phyloP scores from a whole-genome alignment of 1,139 yeast species.

The Hemisphaericaspora xylofermentans region DNA sequence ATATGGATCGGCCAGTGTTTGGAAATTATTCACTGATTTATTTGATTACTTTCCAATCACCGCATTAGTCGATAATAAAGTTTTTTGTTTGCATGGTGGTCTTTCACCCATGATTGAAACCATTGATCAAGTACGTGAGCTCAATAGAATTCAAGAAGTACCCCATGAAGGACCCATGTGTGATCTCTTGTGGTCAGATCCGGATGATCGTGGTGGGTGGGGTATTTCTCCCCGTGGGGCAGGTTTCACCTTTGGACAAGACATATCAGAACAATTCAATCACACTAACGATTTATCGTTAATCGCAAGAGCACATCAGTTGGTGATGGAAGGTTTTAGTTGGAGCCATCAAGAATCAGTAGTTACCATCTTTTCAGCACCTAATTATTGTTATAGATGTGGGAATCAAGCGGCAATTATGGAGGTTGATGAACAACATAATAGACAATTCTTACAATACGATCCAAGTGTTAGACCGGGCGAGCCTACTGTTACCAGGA shows the following conservation, averaged over 20 bases:
- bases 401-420: slow-evolving; percentile 99
- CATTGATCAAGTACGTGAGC: slow-evolving; percentile 82
- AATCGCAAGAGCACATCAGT: slow-evolving; percentile 95
- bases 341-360: slow-evolving; percentile 86
- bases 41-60: slow-evolving; percentile 94
- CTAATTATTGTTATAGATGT: slow-evolving; percentile 95
- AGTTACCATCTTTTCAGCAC: slow-evolving; percentile 98
- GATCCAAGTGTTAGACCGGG: slow-evolving; percentile 96
- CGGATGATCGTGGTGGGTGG: slow-evolving; percentile 96
- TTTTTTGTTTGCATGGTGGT: slow-evolving; percentile 97
- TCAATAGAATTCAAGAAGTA: slow-evolving; percentile 90
- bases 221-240: slow-evolving; percentile 98
- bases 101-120: slow-evolving; percentile 90
- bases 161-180: slow-evolving; percentile 99
- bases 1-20: slow-evolving; percentile 92
- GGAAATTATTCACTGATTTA: slow-evolving; percentile 73
- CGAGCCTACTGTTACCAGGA: slow-evolving; percentile 91
- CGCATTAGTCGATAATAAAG: slow-evolving; percentile 85
- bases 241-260: slow-evolving; percentile 70
- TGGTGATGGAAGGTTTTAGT: slow-evolving; percentile 92
- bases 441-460: slow-evolving; percentile 86
- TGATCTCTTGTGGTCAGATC: slow-evolving; percentile 95
- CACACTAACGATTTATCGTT: slow-evolving; percentile 83
- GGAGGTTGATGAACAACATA: slow-evolving; percentile 94
- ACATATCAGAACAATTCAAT: slow-evolving; percentile 64